A percentile compares a stretch with the other conserved stretches of the same genome.
These are phyloP conservation scores for Kodamaea sp. DNA, from an alignment of 1,139 yeast species.

Conservation along the genomic window DNA sequence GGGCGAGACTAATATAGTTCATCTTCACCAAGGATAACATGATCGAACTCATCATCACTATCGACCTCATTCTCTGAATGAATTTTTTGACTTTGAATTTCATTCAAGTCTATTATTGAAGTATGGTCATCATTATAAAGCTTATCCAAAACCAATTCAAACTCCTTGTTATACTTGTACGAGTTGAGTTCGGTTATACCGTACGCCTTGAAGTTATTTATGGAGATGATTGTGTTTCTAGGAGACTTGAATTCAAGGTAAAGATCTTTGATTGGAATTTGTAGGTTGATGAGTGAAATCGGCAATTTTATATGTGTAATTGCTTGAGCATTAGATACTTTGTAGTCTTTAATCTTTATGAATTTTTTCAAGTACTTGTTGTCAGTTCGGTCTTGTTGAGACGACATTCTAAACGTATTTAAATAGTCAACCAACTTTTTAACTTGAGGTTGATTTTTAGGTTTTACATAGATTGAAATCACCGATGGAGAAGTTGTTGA, in stretches of 20 bases:
- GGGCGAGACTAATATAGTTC: neutral
- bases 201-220: slow-evolving; percentile 33
- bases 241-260: slow-evolving; percentile 30
- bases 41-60: neutral
- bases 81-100: neutral
- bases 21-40: slow-evolving; percentile 5
- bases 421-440: slow-evolving; percentile 17
- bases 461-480: slow-evolving; percentile 31
- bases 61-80: neutral
- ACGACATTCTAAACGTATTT: slow-evolving; percentile 15
- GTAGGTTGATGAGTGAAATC: slow-evolving; percentile 30
- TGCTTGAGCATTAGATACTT: slow-evolving; percentile 14
- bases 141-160: slow-evolving; percentile 23
- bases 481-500: slow-evolving; percentile 10
- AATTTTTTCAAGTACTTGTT: slow-evolving; percentile 32
- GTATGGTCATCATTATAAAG: slow-evolving; percentile 2
- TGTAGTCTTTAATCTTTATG: slow-evolving; percentile 29
- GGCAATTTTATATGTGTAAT: slow-evolving; percentile 36
- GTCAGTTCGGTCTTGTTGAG: slow-evolving; percentile 1
- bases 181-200: slow-evolving; percentile 37
- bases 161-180: slow-evolving; percentile 24
- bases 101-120: slow-evolving; percentile 4
- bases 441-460: slow-evolving; percentile 20
- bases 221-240: slow-evolving; percentile 18
- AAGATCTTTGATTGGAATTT: slow-evolving; percentile 33